Conservation (phyloP, 441 rosid species). For the Pelargonium myrrhifolium region DNA sequence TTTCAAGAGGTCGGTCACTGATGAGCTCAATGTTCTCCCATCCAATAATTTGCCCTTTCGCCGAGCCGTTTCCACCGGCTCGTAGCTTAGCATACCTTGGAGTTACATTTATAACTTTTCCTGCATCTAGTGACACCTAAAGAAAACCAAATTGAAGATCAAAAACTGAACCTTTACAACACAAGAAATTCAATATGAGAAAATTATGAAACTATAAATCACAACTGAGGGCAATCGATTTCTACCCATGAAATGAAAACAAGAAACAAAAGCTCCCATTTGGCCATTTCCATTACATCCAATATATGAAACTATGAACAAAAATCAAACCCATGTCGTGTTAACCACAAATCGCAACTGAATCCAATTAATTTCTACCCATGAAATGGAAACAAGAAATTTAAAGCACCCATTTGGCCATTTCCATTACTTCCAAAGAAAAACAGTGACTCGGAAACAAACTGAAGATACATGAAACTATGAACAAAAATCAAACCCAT, state of each 20-base stretch:
- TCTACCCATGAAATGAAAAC: too few relatives aligned
- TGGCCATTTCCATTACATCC: too few relatives aligned
- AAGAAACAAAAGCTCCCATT: too few relatives aligned
- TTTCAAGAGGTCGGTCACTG: conserved; percentile 85
- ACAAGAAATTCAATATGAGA: background rate
- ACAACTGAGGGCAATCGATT: too few relatives aligned
- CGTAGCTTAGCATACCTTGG: conserved; percentile 79
- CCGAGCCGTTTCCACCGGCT: conserved; percentile 63
- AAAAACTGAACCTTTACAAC: conserved; percentile 13
- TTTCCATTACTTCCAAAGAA: too few relatives aligned
- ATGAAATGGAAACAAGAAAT: too few relatives aligned
- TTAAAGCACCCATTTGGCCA: too few relatives aligned
- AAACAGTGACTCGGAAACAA: too few relatives aligned
- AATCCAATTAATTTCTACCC: too few relatives aligned
- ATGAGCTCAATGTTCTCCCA: conserved; percentile 98
- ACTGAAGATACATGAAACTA: too few relatives aligned
- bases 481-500: background rate
- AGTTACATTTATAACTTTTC: conserved; percentile 80
- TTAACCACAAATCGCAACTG: background rate
- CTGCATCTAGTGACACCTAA: conserved; percentile 86
- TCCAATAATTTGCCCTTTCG: conserved; percentile 75
- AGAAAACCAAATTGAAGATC: conserved; percentile 19
- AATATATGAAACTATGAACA: too few relatives aligned
- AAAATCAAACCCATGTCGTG: background rate
- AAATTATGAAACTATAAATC: background rate